Conservation (phyloP, 345 rosid species). For the Brassica incana region DNA sequence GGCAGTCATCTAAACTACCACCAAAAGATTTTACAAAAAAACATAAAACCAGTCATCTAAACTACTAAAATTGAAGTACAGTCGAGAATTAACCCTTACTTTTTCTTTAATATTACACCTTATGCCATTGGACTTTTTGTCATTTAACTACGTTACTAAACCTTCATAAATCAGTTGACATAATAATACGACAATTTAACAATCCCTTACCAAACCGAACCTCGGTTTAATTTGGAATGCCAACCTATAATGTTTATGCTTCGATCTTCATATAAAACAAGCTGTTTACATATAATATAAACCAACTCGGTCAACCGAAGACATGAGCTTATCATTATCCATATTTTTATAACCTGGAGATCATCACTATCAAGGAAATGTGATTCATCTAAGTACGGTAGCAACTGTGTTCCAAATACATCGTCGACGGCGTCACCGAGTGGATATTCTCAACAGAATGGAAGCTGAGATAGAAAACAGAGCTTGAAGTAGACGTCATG, state of each 20-base stretch:
- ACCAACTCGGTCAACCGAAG: neutral
- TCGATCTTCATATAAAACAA: neutral
- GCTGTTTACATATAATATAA: neutral
- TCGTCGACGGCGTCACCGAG: no score
- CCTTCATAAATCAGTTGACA: neutral
- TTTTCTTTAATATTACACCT: neutral
- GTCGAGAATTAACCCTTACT: neutral
- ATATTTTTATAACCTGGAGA: no score
- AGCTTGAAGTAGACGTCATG: conserved; percentile 45
- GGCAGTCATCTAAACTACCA: no score
- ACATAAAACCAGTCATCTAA: neutral
- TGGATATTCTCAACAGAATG: no score
- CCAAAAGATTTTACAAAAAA: neutral
- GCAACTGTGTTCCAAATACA: no score
- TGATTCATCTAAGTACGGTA: no score
- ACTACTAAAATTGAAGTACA: neutral
- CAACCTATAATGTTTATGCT: no score
- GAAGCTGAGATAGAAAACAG: no score
- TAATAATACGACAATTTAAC: neutral
- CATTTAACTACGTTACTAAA: neutral
- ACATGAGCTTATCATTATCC: neutral
- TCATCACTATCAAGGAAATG: no score
- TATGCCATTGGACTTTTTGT: neutral
- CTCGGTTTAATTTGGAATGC: neutral
- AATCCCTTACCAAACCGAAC: neutral